phyloP scores from a whole-genome alignment of 768 basidiomycete species.

The Austroboletus festivus region DNA sequence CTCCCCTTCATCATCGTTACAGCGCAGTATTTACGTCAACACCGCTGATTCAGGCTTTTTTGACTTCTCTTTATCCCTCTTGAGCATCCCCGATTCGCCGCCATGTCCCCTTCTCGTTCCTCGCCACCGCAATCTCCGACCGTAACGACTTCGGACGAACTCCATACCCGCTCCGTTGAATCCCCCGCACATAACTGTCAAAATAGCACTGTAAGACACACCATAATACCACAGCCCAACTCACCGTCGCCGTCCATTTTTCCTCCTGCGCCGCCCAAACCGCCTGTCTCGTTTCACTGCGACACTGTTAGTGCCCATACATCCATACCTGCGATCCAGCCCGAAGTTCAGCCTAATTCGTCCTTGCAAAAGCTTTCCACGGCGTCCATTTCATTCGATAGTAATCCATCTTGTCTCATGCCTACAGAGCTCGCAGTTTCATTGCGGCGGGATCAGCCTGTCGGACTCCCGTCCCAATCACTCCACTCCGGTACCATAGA shows the following conservation, averaged over 20 bases:
- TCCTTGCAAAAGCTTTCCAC: constrained; percentile 12
- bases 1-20: constrained; percentile 7
- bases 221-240: constrained; percentile 5
- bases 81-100: constrained; percentile 23
- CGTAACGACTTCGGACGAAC: constrained; percentile 18
- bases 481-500: constrained; percentile 15
- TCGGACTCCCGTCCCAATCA: constrained; percentile 10
- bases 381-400: constrained; percentile 11
- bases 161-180: constrained; percentile 6
- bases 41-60: constrained; percentile 10
- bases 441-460: constrained; percentile 4
- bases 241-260: constrained; percentile 14
- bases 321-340: constrained; percentile 18
- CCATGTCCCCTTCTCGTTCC: constrained; percentile 26
- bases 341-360: constrained; percentile 20
- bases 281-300: constrained; percentile 3
- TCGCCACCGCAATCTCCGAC: constrained; percentile 25
- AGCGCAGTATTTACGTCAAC: constrained; percentile 23
- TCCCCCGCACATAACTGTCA: constrained; percentile 1
- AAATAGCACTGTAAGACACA: constrained; percentile 4
- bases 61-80: constrained; percentile 11
- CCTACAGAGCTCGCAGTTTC: constrained; percentile 10
- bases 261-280: constrained; percentile 21
- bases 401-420: constrained; percentile 22
- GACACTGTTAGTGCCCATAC: constrained; percentile 11